Conservation (phyloP, 1,284 basidiomycete genomes). For the Cystobasidium slooffiae region DNA sequence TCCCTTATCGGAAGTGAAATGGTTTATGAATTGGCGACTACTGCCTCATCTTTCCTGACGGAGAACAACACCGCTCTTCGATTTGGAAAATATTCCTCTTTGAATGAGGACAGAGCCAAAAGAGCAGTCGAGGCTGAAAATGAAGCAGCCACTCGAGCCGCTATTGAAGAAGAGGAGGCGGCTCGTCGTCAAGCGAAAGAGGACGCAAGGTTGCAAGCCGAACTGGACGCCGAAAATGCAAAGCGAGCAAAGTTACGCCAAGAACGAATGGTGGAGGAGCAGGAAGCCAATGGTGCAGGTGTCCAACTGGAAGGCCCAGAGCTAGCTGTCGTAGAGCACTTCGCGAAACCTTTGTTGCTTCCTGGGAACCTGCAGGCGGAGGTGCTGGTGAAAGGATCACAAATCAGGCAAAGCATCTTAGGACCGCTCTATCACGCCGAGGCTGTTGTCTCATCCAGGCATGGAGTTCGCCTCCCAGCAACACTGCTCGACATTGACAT, state of each 20-base stretch:
- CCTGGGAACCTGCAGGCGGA: conserved; percentile 39
- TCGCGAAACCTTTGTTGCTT: conserved; percentile 21
- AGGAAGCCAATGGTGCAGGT: not conserved
- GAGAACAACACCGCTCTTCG: conserved; percentile 48
- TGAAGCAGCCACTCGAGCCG: conserved; percentile 35
- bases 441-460: conserved; percentile 28
- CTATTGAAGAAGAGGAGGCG: conserved; percentile 5
- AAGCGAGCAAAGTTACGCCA: conserved; percentile 19
- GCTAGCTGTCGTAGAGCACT: conserved; percentile 24
- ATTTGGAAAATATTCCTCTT: conserved; percentile 47
- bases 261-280: conserved; percentile 33
- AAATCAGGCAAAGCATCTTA: conserved; percentile 20
- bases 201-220: conserved; percentile 11
- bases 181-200: conserved; percentile 2
- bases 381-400: conserved; percentile 25
- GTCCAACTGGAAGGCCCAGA: not conserved
- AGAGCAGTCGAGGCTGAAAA: conserved; percentile 46
- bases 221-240: conserved; percentile 10
- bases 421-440: conserved; percentile 38
- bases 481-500: conserved; percentile 49
- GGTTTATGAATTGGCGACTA: conserved; percentile 50
- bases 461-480: conserved; percentile 31
- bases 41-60: conserved; percentile 50
- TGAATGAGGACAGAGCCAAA: conserved; percentile 47
- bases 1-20: conserved; percentile 49